Base-by-base conservation (phyloP, 345 rosid species). In the Combretum micranthum region DNA sequence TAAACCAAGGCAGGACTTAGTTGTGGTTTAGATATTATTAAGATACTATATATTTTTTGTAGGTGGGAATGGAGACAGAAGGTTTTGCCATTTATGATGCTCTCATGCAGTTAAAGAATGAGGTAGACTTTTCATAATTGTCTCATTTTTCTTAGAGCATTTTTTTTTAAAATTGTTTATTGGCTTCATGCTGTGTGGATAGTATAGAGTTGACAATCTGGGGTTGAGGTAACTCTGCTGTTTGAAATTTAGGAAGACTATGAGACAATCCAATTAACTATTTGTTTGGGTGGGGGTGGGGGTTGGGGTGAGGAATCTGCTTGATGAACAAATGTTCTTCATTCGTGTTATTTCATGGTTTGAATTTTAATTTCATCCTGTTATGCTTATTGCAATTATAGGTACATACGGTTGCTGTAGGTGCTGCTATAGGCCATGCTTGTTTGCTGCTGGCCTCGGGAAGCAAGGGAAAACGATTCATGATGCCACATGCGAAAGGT, bases 401-500 rank as follows among this genome's bases (percentile, higher is more conserved):
- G 97, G 74, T 86, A 68, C 85, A 80, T 69, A 92, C 96, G 10
- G 81, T 88, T 43, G 78, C 76, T 61, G 77, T 86, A 42, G 96
- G 95, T 50, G 80, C 82, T 62, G 95, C 97, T 58, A 73, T 80
- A 16, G 97, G 97, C 50, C 86, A 83, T 44, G 90, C 96, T 52
- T 84, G 93, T 69, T 70, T 93, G 16, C 72, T 93, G 47, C 91
- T 86, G 56, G 84, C 97, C 43, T 81, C 99, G 11, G 98, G 98
- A 23, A 74, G 82, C 26, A 79, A 79, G 80, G 97, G 96, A 61
- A 79, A 82, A 58, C 79, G 99, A 47, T 89, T 72, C 69, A 86
- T 86, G 94, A 75, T 86, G 91, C 93, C 91, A 25, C 91, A 87
- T 71, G 78, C 99, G 50, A 86, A 78, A 86, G 84, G 98, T 88